Percentiles rank a stretch among this genome's conserved stretches.
Evolutionary conservation across 2,329 filamentous ascomycete species (phyloP).

Genomic region (Botrytis pseudocinerea): DNA sequence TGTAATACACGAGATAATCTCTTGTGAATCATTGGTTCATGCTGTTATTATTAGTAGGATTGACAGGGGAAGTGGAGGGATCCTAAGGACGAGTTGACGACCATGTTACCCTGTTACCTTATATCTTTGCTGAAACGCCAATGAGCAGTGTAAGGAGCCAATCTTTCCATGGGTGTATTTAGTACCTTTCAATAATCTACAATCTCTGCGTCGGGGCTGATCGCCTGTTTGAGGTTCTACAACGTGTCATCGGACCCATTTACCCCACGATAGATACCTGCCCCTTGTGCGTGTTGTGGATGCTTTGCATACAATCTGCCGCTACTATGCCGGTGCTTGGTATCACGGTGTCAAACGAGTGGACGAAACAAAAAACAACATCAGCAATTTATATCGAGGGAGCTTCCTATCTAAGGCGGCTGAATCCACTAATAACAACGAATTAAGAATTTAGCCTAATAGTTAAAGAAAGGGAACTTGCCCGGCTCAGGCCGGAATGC

Average conservation of each 20-base stretch:
- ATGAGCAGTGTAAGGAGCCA: background rate
- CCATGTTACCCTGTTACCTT: background rate
- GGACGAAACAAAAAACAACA: background rate
- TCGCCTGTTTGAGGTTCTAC: conserved; percentile 4
- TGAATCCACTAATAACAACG: background rate
- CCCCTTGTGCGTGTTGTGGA: background rate
- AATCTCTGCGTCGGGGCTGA: background rate
- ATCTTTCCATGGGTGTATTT: background rate
- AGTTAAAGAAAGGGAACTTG: background rate
- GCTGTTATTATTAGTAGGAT: background rate
- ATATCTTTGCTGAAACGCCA: background rate
- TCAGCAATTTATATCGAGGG: background rate
- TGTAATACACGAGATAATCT: conserved; percentile 14
- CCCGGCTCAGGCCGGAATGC: background rate
- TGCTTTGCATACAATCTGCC: conserved; percentile 11
- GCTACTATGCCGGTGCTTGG: background rate
- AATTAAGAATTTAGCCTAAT: background rate
- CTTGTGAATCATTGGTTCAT: conserved; percentile 1
- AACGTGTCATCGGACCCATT: conserved; percentile 16
- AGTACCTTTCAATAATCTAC: conserved; percentile 11
- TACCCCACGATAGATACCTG: conserved; percentile 11
- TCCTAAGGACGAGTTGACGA: background rate
- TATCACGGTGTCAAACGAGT: conserved; percentile 8
- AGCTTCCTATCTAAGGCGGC: background rate
- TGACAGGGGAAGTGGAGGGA: conserved; percentile 7